phyloP scores from a whole-genome alignment of 1,284 basidiomycete species.

The Rhodotorula sp. region DNA sequence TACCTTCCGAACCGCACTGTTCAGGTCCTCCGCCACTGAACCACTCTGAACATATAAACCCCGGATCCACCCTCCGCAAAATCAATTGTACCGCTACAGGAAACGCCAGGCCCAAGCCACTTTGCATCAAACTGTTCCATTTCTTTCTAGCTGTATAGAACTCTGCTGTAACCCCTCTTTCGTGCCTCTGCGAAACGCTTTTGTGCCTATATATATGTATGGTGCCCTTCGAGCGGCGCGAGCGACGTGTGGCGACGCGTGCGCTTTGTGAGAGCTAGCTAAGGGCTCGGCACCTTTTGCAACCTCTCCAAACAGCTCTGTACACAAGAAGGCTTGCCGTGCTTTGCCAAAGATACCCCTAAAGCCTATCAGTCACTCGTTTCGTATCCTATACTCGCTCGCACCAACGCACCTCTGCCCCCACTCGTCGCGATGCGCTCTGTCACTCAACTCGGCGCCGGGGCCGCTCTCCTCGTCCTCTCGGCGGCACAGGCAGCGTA shows the following conservation, averaged over 20 bases:
- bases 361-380: background rate
- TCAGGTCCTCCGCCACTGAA: constrained; percentile 34
- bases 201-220: too few relatives aligned
- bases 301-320: too few relatives aligned
- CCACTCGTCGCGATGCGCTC: background rate
- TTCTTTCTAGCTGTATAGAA: too few relatives aligned
- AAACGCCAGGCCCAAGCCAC: too few relatives aligned
- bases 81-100: too few relatives aligned
- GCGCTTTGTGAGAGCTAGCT: background rate
- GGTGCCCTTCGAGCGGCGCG: too few relatives aligned
- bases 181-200: background rate
- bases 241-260: background rate
- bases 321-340: too few relatives aligned
- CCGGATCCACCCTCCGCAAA: background rate
- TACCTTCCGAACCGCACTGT: constrained; percentile 36
- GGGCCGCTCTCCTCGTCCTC: constrained; percentile 4
- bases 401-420: background rate
- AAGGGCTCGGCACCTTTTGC: too few relatives aligned
- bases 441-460: constrained; percentile 11
- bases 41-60: background rate
- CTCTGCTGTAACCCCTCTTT: background rate
- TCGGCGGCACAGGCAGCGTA: background rate
- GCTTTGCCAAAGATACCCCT: too few relatives aligned
- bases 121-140: too few relatives aligned
- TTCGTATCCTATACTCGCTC: background rate